Percentiles rank a stretch among this genome's conserved stretches.
These are phyloP conservation scores for Solanum pimpinellifolium DNA, from an alignment of 257 asterid species.

Conservation along the genomic window DNA sequence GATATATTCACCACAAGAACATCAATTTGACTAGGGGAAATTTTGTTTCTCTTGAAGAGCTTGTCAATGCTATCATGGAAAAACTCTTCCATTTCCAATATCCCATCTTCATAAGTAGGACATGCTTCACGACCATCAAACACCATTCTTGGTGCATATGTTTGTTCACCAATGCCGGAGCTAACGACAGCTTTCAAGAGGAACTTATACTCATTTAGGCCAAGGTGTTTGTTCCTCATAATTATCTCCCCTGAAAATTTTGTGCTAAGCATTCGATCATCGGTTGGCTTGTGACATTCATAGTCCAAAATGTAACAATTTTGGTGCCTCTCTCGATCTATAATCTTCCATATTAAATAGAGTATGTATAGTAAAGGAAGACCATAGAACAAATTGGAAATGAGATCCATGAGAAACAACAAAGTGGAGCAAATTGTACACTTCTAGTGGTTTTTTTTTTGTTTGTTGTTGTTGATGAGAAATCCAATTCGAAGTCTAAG, in stretches of 20 bases:
- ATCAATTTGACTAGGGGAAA: conserved; percentile 50
- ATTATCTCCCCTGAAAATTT: conserved; percentile 50
- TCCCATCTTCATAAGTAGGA: conserved; percentile 47
- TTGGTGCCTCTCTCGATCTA: conserved; percentile 22
- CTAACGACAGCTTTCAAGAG: conserved; percentile 72
- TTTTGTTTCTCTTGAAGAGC: conserved; percentile 26
- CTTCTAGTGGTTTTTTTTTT: background rate
- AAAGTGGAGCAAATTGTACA: background rate
- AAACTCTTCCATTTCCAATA: conserved; percentile 66
- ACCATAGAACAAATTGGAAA: conserved; percentile 6
- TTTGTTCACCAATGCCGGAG: conserved; percentile 89
- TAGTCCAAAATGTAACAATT: conserved; percentile 67
- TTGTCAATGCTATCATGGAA: conserved; percentile 36
- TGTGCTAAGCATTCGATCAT: conserved; percentile 44
- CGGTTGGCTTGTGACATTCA: conserved; percentile 52
- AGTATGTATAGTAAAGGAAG: conserved; percentile 33
- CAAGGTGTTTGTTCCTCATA: conserved; percentile 62
- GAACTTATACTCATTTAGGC: conserved; percentile 61
- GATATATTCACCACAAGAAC: conserved; percentile 68
- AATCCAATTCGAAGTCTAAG: background rate
- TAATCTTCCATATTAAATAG: conserved; percentile 7
- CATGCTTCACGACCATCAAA: conserved; percentile 44
- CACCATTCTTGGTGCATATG: conserved; percentile 71
- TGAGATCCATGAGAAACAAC: conserved; percentile 32
- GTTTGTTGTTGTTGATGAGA: background rate